Base-by-base conservation (phyloP, 768 basidiomycete genomes). In the Amanita jacksonii region DNA sequence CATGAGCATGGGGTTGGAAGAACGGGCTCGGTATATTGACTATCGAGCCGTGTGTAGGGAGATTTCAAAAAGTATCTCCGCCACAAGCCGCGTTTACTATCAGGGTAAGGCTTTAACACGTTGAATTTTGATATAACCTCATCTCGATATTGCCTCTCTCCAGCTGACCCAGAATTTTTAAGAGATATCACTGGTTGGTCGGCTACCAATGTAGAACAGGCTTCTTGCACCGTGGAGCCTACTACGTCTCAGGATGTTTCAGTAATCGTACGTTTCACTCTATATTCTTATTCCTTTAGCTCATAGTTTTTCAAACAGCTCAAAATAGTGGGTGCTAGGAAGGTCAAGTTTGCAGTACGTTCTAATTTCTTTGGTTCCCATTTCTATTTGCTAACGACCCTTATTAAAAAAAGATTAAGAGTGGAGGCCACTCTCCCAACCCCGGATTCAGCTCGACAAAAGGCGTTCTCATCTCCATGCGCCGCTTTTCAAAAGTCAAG, bases 391-490 rank as follows among this genome's bases (percentile, higher is more conserved):
- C 27, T 12, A 6, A 28, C 27, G 12, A 6, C n/a, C n/a, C n/a
- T n/a, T n/a, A n/a, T 28, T 28, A 6, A 12, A 28, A 6, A 28
- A 6, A 28, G 27, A 69, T 81, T 41, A 81, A 78, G 55, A 72
- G 77, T n/a, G 79, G 76, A 12, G 79, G 79, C 0, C 79, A 81
- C 54, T 48, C 72, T 0, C 52, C 66, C 2, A 79, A 78, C 51
- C 69, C 65, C 0, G 71, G 71, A 1, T 79, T 79, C 47, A 77
- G 76, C 0, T 81, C 81, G 0, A 81, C 79, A 0, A 48, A 54
- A 1, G 79, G 78, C 24, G 69, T 82, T 8, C 76, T 76, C 12
- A 79, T 82, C 6, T 59, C 73, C 6, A 72, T 81, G 74, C 55
- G 47, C 30, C 59, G 65, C 1, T 77, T 80, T 53, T 62, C 64